Conservation (phyloP, 345 rosid genomes). For the Euphorbia peplus region DNA sequence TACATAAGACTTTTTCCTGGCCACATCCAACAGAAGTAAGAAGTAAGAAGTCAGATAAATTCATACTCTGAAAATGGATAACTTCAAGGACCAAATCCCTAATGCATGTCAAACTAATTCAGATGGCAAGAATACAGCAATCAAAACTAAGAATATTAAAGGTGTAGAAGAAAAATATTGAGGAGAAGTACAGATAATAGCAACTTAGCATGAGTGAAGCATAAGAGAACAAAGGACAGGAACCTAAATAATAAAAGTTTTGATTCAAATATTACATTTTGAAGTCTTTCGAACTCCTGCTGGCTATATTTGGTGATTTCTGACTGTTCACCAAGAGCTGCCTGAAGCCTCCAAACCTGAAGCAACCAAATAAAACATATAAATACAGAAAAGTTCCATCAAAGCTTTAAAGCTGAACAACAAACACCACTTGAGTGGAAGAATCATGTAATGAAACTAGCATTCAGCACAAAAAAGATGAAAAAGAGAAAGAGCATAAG, state of each 20-base stretch:
- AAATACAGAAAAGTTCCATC: not conserved
- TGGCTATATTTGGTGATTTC: slow-evolving; percentile 86
- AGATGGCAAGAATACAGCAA: not conserved
- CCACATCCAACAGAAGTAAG: slow-evolving; percentile 9
- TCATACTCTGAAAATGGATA: not conserved
- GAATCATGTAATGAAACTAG: not conserved
- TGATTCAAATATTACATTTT: slow-evolving; percentile 49
- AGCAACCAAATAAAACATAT: not conserved
- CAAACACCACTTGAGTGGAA: not conserved
- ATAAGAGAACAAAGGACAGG: not conserved
- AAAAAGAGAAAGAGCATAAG: not conserved
- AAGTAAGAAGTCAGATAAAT: not conserved
- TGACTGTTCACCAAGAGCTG: slow-evolving; percentile 94
- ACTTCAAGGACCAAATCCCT: not conserved
- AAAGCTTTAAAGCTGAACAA: slow-evolving; percentile 1
- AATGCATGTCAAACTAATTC: not conserved
- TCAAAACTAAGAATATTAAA: not conserved
- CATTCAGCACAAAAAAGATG: not conserved
- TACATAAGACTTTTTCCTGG: slow-evolving; percentile 93
- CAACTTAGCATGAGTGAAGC: not conserved
- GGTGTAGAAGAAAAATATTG: not conserved
- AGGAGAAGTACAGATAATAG: not conserved
- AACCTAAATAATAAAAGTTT: not conserved
- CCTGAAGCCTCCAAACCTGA: slow-evolving; percentile 98
- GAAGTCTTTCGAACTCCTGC: slow-evolving; percentile 92